Conservation (phyloP, 768 basidiomycete species). For the Lactarius tabidus region DNA sequence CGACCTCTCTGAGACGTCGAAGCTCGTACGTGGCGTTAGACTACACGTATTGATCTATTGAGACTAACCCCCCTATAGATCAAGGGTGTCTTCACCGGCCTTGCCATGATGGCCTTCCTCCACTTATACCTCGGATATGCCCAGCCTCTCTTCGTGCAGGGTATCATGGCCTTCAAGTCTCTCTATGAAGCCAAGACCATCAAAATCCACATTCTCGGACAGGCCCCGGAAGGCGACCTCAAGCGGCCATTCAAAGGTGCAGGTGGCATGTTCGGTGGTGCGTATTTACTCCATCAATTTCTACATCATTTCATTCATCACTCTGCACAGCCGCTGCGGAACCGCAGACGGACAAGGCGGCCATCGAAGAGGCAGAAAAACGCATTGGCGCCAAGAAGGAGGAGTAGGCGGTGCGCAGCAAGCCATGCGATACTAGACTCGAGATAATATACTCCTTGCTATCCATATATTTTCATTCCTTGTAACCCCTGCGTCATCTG, state of each 20-base stretch:
- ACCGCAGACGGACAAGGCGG: constrained; percentile 82
- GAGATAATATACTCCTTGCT: constrained; percentile 16
- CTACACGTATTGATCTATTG: constrained; percentile 25
- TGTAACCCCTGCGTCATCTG: constrained; percentile 3
- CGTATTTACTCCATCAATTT: constrained; percentile 27
- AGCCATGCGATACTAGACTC: not conserved
- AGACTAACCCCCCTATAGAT: constrained; percentile 42
- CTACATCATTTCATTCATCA: constrained; percentile 6
- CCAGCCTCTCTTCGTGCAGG: constrained; percentile 93
- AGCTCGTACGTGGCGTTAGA: constrained; percentile 53
- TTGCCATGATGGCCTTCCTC: constrained; percentile 89
- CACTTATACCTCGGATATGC: constrained; percentile 95
- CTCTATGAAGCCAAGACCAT: constrained; percentile 84
- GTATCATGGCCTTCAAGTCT: constrained; percentile 90
- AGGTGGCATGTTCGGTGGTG: constrained; percentile 68
- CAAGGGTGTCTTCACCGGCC: constrained; percentile 62
- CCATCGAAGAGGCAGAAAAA: constrained; percentile 88
- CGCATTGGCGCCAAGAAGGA: constrained; percentile 78
- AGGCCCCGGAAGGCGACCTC: constrained; percentile 78
- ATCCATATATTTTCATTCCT: constrained; percentile 9
- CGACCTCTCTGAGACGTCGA: constrained; percentile 83
- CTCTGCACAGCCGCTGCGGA: constrained; percentile 44
- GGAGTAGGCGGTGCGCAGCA: constrained; percentile 8
- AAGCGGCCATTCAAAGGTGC: constrained; percentile 83
- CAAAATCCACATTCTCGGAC: constrained; percentile 76